These are phyloP conservation scores for Antarctomyces pellizariae DNA, from an alignment of 495 filamentous ascomycete species.

Conservation along the genomic window DNA sequence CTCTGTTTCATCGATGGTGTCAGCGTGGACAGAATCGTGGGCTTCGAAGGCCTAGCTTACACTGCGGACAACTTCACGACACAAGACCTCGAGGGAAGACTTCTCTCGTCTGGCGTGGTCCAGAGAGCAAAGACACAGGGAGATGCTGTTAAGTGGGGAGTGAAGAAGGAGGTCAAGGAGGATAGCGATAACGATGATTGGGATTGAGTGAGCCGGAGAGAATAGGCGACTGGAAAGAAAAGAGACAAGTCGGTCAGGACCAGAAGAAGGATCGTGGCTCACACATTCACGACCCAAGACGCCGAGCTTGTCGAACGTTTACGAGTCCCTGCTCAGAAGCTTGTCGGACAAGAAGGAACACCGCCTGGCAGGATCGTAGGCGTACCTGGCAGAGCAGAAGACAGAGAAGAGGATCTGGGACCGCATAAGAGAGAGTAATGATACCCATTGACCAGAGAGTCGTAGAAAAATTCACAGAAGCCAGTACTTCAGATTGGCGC, in stretches of 20 bases:
- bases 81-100: conserved; percentile 34
- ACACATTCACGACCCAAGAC: too few species aligned
- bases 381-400: too few species aligned
- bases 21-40: conserved; percentile 41
- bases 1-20: conserved; percentile 49
- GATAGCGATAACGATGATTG: conserved; percentile 39
- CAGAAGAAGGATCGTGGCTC: too few species aligned
- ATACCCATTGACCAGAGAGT: too few species aligned
- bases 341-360: too few species aligned
- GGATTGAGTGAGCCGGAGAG: conserved; percentile 26
- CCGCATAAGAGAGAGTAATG: too few species aligned
- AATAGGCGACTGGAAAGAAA: neutral
- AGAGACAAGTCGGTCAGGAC: neutral
- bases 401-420: too few species aligned
- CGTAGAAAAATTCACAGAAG: too few species aligned
- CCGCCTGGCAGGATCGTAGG: too few species aligned
- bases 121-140: conserved; percentile 25
- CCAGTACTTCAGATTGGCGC: too few species aligned
- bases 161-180: conserved; percentile 15
- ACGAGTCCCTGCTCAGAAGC: too few species aligned
- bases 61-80: conserved; percentile 37
- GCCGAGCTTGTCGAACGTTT: too few species aligned
- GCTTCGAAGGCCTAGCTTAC: conserved; percentile 48
- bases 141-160: conserved; percentile 17
- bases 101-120: conserved; percentile 35